Percentiles rank a stretch among this genome's conserved stretches.
Conservation (phyloP, 2,329 filamentous ascomycete species). For the Tolypocladium ovalisporum region DNA sequence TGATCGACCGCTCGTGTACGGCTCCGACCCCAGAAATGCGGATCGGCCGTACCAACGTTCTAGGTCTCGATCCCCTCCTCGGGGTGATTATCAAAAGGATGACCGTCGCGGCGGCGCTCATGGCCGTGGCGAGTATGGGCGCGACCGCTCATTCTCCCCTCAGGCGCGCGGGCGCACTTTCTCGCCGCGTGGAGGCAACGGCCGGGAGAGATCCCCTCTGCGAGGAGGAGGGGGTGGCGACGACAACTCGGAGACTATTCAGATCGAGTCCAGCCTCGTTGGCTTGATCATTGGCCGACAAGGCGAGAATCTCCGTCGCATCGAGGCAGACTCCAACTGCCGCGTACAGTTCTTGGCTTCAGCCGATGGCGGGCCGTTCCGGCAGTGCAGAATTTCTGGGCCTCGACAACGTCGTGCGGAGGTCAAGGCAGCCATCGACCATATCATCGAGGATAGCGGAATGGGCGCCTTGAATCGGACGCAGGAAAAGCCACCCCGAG, state of each 20-base stretch:
- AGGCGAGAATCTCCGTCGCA: constrained; percentile 77
- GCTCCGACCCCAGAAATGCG: constrained; percentile 20
- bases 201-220: constrained; percentile 49
- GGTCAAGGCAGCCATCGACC: constrained; percentile 74
- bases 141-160: constrained; percentile 66
- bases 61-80: constrained; percentile 64
- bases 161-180: constrained; percentile 44
- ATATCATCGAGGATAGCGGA: constrained; percentile 71
- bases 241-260: constrained; percentile 70
- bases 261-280: constrained; percentile 77
- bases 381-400: constrained; percentile 80
- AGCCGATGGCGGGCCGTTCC: constrained; percentile 59
- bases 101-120: constrained; percentile 61
- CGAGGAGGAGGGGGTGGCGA: constrained; percentile 42
- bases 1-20: constrained; percentile 42
- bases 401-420: constrained; percentile 59
- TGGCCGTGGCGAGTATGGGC: constrained; percentile 28
- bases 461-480: constrained; percentile 36
- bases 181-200: constrained; percentile 45
- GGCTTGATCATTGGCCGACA: constrained; percentile 85
- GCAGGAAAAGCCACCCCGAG: constrained; percentile 26
- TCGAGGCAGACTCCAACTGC: constrained; percentile 73
- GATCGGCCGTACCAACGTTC: constrained; percentile 50
- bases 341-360: constrained; percentile 81
- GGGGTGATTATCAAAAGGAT: constrained; percentile 67